Percentiles rank a stretch among this genome's conserved stretches.
phyloP scores from a whole-genome alignment of 2,329 filamentous ascomycete genomes.

The Penicillium vulpinum region DNA sequence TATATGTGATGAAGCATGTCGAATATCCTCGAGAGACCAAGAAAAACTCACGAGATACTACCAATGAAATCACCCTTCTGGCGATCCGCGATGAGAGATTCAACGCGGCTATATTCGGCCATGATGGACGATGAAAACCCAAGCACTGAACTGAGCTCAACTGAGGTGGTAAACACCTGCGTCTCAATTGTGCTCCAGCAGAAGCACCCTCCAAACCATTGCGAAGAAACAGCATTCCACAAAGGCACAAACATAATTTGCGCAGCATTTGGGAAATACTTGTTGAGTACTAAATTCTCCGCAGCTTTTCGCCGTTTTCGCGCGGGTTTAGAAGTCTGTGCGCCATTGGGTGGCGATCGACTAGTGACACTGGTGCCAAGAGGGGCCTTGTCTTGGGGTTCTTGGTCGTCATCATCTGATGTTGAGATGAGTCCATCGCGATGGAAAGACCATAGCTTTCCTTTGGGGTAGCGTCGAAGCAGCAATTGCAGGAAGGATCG shows the following conservation, averaged over 20 bases:
- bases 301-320: slow-evolving; percentile 33
- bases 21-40: background rate
- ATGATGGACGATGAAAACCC: slow-evolving; percentile 46
- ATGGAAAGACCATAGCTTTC: slow-evolving; percentile 52
- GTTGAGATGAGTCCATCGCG: slow-evolving; percentile 45
- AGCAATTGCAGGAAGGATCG: slow-evolving; percentile 36
- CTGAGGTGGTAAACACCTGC: slow-evolving; percentile 38
- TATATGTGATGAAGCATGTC: background rate
- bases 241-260: slow-evolving; percentile 54
- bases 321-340: slow-evolving; percentile 20
- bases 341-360: slow-evolving; percentile 6
- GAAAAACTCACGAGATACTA: slow-evolving; percentile 40
- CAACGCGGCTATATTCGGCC: slow-evolving; percentile 46
- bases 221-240: slow-evolving; percentile 51
- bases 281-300: slow-evolving; percentile 43
- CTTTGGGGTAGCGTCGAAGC: slow-evolving; percentile 48
- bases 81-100: slow-evolving; percentile 44
- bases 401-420: slow-evolving; percentile 48
- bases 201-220: slow-evolving; percentile 50
- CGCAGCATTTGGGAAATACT: slow-evolving; percentile 49
- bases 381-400: slow-evolving; percentile 15
- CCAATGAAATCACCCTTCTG: slow-evolving; percentile 49
- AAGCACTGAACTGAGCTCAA: slow-evolving; percentile 43
- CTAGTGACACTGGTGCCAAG: slow-evolving; percentile 9
- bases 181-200: slow-evolving; percentile 45